Evolutionary conservation across 176 grass and related monocot species (phyloP), one percentile per base, ranked within the genome.

Genomic region (Phragmites australis): DNA sequence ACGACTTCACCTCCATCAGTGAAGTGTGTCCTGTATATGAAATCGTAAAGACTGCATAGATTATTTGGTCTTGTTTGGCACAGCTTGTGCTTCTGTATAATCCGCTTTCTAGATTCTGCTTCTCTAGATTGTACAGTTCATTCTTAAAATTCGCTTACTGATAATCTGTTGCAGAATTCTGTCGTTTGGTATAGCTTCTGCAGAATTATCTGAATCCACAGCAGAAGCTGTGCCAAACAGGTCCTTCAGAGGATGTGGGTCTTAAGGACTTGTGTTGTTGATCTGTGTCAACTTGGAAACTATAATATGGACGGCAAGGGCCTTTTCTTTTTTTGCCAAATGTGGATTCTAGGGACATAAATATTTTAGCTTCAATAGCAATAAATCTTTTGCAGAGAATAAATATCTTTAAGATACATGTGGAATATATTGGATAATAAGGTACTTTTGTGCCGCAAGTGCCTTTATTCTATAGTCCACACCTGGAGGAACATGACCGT

Each of bases 271-370:
- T 52, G 19, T 60, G 15, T 8, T 41, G 14, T 41, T 47, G 29
- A 26, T 62, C 10, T 78, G 42, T 53, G 47, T 53, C 27, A 53
- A 72, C 57, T 54, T 34, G 56, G 29, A 41, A 73, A 65, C 15
- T 72, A 62, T 53, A 65, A 70, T 48, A 79, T 65, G 67, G 27
- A 80, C 55, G 67, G 27, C 73, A 67, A 75, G 50, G 63, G 41
- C 70, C 60, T 81, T 86, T 86, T 86, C 77, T 55, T 81, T 65
- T 86, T 75, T 57, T 81, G 68, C 54, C 68, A 86, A 81, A 86
- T 86, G 70, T 86, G 77, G 84, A 74, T 81, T 81, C 84, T 68
- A 75, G 27, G 70, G 26, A 62, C 66, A 63, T 18, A 39, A 59
- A 59, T 21, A 67, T 81, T 74, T 80, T 46, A 19, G 27, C 27